phyloP scores from a whole-genome alignment of 495 filamentous ascomycete genomes.

The Xylaria curta region DNA sequence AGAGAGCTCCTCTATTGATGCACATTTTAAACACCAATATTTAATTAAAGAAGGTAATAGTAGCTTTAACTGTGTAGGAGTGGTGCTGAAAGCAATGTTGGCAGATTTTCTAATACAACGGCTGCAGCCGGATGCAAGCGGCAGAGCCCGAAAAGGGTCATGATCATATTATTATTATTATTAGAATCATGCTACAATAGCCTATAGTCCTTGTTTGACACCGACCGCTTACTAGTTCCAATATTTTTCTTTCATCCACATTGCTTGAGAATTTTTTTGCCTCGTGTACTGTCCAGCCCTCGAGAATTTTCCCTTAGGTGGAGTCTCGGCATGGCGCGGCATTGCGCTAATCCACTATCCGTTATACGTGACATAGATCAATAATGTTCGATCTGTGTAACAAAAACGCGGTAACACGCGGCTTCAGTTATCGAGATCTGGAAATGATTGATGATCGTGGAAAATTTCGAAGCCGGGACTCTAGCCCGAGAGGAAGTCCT shows the following conservation, averaged over 20 bases:
- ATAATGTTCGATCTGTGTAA: constrained; percentile 2
- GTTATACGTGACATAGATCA: constrained; percentile 13
- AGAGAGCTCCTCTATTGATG: background rate
- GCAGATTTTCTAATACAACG: constrained; percentile 1
- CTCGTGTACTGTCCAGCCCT: background rate
- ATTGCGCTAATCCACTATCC: background rate
- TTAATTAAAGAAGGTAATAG: background rate
- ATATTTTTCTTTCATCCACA: background rate
- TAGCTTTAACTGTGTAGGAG: background rate
- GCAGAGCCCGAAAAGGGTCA: background rate
- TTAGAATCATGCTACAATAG: constrained; percentile 2
- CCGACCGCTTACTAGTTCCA: background rate
- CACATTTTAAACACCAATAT: background rate
- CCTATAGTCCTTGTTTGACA: constrained; percentile 1
- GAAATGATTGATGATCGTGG: background rate
- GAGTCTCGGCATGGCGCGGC: constrained; percentile 27
- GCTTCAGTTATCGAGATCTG: background rate
- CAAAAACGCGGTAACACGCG: background rate
- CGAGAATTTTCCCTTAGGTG: constrained; percentile 21
- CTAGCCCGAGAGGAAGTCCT: background rate
- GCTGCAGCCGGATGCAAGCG: constrained; percentile 22
- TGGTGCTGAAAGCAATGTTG: background rate
- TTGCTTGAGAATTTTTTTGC: constrained; percentile 8
- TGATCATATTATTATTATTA: background rate
- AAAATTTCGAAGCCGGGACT: background rate